These are phyloP conservation scores for Metarhizium anisopliae DNA, from an alignment of 2,329 filamentous ascomycete genomes.

Conservation along the genomic window DNA sequence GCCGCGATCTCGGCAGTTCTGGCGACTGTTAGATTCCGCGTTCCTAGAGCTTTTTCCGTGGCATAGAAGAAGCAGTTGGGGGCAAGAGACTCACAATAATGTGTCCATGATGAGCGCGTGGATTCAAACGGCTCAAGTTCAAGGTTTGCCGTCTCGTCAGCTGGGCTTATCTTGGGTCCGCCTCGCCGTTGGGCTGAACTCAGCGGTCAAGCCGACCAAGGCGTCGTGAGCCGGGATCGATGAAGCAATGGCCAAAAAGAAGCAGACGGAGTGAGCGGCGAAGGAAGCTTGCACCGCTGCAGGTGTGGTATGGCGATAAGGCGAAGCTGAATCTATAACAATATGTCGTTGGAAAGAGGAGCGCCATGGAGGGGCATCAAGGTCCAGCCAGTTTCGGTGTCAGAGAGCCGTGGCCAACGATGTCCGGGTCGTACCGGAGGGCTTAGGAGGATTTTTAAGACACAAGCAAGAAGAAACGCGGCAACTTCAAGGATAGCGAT, in stretches of 20 bases:
- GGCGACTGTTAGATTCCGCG: slow-evolving; percentile 3
- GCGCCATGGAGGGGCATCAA: not conserved
- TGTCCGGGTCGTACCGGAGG: not conserved
- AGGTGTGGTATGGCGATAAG: not conserved
- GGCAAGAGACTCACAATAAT: slow-evolving; percentile 43
- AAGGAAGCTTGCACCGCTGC: not conserved
- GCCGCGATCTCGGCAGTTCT: slow-evolving; percentile 89
- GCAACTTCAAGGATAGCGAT: too few relatives aligned
- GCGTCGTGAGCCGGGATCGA: not conserved
- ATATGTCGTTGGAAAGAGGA: not conserved
- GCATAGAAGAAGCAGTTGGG: too few relatives aligned
- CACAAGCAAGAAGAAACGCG: too few relatives aligned
- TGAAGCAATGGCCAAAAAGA: not conserved
- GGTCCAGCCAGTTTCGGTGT: not conserved
- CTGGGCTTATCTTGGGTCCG: not conserved
- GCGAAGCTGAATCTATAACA: not conserved
- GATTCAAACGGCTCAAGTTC: not conserved
- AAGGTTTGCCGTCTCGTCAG: not conserved
- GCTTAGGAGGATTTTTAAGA: not conserved
- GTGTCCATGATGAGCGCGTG: slow-evolving; percentile 43
- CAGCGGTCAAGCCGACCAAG: not conserved
- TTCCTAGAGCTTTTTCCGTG: not conserved
- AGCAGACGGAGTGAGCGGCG: not conserved
- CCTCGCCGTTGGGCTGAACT: not conserved
- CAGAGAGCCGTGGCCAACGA: not conserved